Evolutionary conservation across 2,329 filamentous ascomycete species (phyloP), one percentile per base, ranked within the genome.

Genomic region (Xylariaceae sp.): DNA sequence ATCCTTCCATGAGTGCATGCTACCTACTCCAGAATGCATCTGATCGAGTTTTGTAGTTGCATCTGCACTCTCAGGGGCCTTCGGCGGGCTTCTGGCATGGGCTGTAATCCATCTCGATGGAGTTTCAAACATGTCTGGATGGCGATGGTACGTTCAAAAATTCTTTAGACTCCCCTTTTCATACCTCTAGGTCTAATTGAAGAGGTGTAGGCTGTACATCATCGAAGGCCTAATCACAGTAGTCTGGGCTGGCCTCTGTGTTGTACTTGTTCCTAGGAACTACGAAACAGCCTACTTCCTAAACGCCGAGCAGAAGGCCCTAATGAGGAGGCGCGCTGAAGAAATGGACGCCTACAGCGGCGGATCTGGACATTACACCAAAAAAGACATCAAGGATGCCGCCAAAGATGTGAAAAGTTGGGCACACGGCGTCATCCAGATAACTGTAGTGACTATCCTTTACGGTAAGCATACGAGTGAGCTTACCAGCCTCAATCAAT

Each of bases 391-490:
- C 14, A 60, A 52, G 44, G 60, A 61, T 41, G 65, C 69, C 1
- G 62, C 68, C 1, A 55, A 47, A 17, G 69, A 71, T 44, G 43
- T 62, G 7, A 70, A 71, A 56, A 63, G 55, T 14, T 71, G 67
- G 65, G 36, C 60, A 26, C 65, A 67, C 24, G 72, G 71, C 4
- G 39, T 71, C 9, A 73, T 73, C 14, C 75, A 77, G 48, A 76
- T 78, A 54, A 69, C 66, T 7, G 71, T 73, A 3, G 72, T 76
- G 7, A 75, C 74, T 0, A 73, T 76, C 11, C 56, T 76, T 8
- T 77, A 76, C 40, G 73, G 63, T 62, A 37, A 47, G 50, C 24
- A 17, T 16, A 1, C 4, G n/a, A 17, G 19, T 9, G 7, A 14
- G 4, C 3, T 34, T 48, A 12, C 14, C 6, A 8, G 6, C n/a